Conservation (phyloP, 2,329 filamentous ascomycete species). For the Curvularia hawaiiensis region DNA sequence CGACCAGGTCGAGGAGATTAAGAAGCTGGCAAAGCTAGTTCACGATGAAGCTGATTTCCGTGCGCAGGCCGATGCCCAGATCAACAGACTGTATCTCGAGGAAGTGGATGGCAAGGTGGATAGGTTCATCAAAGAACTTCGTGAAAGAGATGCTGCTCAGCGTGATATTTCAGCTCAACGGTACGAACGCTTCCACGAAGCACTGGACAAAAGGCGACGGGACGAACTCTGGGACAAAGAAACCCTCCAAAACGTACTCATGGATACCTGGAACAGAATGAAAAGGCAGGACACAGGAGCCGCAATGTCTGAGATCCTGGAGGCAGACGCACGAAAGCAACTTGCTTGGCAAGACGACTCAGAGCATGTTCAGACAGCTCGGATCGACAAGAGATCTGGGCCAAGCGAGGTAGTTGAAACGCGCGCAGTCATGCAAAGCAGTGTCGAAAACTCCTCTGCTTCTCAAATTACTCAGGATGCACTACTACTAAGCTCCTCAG, state of each 20-base stretch:
- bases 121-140: background rate
- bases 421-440: background rate
- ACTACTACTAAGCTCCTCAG: background rate
- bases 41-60: background rate
- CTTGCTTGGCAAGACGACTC: background rate
- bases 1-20: background rate
- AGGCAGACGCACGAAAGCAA: background rate
- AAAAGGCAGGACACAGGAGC: background rate
- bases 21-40: background rate
- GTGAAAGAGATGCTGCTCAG: background rate
- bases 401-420: background rate
- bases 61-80: constrained; percentile 1
- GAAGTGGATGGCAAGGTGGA: constrained; percentile 1
- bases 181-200: background rate
- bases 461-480: background rate
- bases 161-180: background rate
- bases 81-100: background rate
- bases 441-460: background rate
- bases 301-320: background rate
- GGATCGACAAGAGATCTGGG: background rate
- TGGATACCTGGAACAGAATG: background rate
- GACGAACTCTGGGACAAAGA: background rate
- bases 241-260: background rate
- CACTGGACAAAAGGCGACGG: background rate
- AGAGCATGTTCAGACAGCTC: background rate